phyloP scores from a whole-genome alignment of 148 eudicot species.

The Rhododendron mucronatum region DNA sequence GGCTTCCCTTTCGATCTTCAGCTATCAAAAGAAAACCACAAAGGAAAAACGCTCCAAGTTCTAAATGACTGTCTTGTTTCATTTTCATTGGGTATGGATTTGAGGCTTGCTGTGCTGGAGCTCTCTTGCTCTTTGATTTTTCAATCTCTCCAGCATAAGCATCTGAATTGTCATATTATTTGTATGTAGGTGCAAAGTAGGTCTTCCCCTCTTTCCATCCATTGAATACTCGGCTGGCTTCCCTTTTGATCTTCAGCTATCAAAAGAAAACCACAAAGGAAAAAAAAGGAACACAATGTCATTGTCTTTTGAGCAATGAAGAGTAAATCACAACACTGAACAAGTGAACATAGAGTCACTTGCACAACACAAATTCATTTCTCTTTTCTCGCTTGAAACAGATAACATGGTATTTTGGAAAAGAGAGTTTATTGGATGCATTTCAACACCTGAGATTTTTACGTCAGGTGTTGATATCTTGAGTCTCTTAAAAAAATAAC shows the following conservation, averaged over 20 bases:
- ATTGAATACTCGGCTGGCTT: constrained; percentile 57
- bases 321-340: not conserved
- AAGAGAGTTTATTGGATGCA: not conserved
- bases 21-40: constrained; percentile 17
- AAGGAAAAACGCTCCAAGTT: not conserved
- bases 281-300: not conserved
- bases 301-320: not conserved
- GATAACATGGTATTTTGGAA: not conserved
- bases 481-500: not conserved
- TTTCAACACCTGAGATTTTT: not conserved
- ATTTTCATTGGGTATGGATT: not conserved
- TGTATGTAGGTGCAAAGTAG: constrained; percentile 63
- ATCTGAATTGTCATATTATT: constrained; percentile 58
- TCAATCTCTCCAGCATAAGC: constrained; percentile 48
- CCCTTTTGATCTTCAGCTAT: constrained; percentile 61
- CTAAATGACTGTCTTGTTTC: not conserved
- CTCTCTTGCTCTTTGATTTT: constrained; percentile 54
- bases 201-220: constrained; percentile 77
- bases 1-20: constrained; percentile 59
- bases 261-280: not conserved
- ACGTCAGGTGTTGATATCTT: not conserved
- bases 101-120: constrained; percentile 38
- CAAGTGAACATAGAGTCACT: not conserved
- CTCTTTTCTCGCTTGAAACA: not conserved
- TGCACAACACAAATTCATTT: not conserved